These are phyloP conservation scores for Tricholoma hemisulphureum DNA, from an alignment of 768 basidiomycete species.

Conservation along the genomic window DNA sequence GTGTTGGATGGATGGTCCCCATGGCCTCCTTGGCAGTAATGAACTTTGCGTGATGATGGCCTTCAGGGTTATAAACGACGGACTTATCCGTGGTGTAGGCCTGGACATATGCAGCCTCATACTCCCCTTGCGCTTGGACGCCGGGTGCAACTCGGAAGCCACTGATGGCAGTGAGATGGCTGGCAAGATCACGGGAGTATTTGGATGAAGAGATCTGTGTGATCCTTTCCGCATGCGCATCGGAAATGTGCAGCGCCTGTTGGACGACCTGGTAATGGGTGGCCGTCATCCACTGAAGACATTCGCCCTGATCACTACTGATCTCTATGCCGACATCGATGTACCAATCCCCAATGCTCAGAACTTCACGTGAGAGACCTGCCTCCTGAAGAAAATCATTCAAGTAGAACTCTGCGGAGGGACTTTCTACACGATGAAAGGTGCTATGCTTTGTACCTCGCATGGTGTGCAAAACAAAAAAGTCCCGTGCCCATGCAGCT, in stretches of 20 bases:
- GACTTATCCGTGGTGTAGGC: slow-evolving; percentile 35
- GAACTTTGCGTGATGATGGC: slow-evolving; percentile 16
- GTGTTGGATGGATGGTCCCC: neutral
- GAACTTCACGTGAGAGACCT: neutral
- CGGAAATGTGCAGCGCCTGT: neutral
- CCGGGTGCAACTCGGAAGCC: slow-evolving; percentile 31
- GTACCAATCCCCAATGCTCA: slow-evolving; percentile 14
- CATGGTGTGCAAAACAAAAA: slow-evolving; percentile 29
- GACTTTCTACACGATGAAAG: slow-evolving; percentile 4
- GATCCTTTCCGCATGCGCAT: neutral
- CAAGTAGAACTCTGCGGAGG: neutral
- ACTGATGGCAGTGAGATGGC: slow-evolving; percentile 26
- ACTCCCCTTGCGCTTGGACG: slow-evolving; percentile 9
- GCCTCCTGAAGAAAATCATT: neutral
- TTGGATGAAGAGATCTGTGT: neutral
- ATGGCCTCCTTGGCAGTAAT: neutral
- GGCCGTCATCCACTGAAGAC: slow-evolving; percentile 15
- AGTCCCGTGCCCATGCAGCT: slow-evolving; percentile 14
- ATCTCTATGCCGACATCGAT: slow-evolving; percentile 24
- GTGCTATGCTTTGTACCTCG: slow-evolving; percentile 24
- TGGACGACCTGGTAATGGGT: slow-evolving; percentile 3
- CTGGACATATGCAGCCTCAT: slow-evolving; percentile 25
- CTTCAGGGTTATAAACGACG: slow-evolving; percentile 19
- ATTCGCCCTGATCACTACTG: neutral
- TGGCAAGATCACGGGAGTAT: slow-evolving; percentile 11